Percentiles rank a stretch among this genome's conserved stretches.
phyloP scores from a whole-genome alignment of 169 alveolate genomes.

The Babesia bovis region DNA sequence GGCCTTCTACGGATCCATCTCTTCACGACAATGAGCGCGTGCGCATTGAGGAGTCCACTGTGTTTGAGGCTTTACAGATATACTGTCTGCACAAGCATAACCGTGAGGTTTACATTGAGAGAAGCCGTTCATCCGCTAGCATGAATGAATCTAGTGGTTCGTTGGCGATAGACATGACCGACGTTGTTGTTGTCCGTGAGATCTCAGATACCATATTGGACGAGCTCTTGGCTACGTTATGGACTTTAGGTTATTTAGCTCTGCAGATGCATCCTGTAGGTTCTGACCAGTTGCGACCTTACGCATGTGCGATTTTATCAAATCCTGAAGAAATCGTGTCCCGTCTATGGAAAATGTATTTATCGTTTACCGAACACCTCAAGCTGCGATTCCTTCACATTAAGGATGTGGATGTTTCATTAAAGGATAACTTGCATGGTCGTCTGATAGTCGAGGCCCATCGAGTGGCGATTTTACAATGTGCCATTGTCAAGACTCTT shows the following conservation, averaged over 20 bases:
- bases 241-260: slow-evolving; percentile 24
- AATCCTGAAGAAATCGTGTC: slow-evolving; percentile 11
- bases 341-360: slow-evolving; percentile 20
- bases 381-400: neutral
- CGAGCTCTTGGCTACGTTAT: slow-evolving; percentile 24
- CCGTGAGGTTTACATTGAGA: slow-evolving; percentile 30
- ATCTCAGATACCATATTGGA: slow-evolving; percentile 47
- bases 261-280: slow-evolving; percentile 7
- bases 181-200: slow-evolving; percentile 32
- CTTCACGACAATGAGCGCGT: slow-evolving; percentile 23
- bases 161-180: slow-evolving; percentile 36
- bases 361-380: slow-evolving; percentile 9
- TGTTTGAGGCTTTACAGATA: slow-evolving; percentile 45
- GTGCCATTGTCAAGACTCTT: slow-evolving; percentile 22
- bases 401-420: slow-evolving; percentile 12
- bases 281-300: neutral
- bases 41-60: slow-evolving; percentile 21
- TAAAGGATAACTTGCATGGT: slow-evolving; percentile 11
- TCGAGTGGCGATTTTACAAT: slow-evolving; percentile 10
- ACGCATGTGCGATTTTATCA: neutral
- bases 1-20: slow-evolving; percentile 40
- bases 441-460: slow-evolving; percentile 21
- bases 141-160: slow-evolving; percentile 12
- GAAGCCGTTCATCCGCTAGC: slow-evolving; percentile 8
- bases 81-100: slow-evolving; percentile 42